phyloP scores from a whole-genome alignment of 345 rosid species.

The Physaria fendleri region DNA sequence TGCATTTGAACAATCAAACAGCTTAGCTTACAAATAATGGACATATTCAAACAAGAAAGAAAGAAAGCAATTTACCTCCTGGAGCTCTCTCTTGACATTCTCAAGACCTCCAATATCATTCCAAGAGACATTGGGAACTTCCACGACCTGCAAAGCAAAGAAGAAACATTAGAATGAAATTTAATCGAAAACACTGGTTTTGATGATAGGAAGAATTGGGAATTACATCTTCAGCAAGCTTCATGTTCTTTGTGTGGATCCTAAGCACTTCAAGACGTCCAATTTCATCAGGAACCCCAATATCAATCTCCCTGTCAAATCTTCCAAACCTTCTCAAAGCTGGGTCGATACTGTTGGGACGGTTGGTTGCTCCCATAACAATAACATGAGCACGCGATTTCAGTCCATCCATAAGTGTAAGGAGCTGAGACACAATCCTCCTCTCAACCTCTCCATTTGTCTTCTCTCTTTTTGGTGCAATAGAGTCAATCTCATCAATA shows the following conservation, averaged over 20 bases:
- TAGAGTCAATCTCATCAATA: constrained; percentile 62
- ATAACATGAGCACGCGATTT: constrained; percentile 85
- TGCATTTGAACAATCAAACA: too few relatives aligned
- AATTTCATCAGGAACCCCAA: constrained; percentile 93
- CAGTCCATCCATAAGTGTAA: constrained; percentile 94
- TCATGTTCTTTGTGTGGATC: constrained; percentile 96
- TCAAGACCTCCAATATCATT: constrained; percentile 70
- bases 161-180: too few relatives aligned
- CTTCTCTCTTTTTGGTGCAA: constrained; percentile 68
- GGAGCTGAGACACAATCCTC: constrained; percentile 55
- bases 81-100: constrained; percentile 66
- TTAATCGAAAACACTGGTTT: too few relatives aligned
- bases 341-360: constrained; percentile 89
- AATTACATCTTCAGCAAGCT: constrained; percentile 90
- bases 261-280: constrained; percentile 98
- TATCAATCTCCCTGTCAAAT: constrained; percentile 88
- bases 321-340: constrained; percentile 92
- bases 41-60: too few relatives aligned
- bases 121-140: constrained; percentile 70
- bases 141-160: too few relatives aligned
- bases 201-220: too few relatives aligned
- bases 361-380: constrained; percentile 95
- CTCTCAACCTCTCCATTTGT: constrained; percentile 66
- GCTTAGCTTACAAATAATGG: too few relatives aligned
- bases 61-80: constrained; percentile 68